Conservation (phyloP, 2,329 filamentous ascomycete genomes). For the Curvularia eragrostidis region DNA sequence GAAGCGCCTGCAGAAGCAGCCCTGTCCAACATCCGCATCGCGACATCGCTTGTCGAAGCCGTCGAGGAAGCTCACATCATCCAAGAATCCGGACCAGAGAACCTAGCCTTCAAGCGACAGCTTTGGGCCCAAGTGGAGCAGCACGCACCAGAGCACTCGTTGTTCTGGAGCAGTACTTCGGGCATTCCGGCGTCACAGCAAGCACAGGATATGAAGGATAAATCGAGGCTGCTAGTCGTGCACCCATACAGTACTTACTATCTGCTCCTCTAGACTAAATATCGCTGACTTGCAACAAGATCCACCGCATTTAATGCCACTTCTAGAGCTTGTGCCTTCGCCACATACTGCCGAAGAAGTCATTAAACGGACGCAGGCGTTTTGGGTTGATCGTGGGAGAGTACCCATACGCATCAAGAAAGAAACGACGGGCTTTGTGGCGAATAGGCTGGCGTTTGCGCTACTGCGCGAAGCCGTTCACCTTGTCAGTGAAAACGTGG, state of each 20-base stretch:
- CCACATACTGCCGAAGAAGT: slow-evolving; percentile 50
- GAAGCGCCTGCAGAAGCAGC: slow-evolving; percentile 16
- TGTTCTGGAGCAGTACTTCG: slow-evolving; percentile 65
- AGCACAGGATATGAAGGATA: slow-evolving; percentile 51
- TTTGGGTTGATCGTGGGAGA: slow-evolving; percentile 54
- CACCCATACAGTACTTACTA: too few relatives aligned
- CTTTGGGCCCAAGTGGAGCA: slow-evolving; percentile 61
- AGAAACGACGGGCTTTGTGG: slow-evolving; percentile 63
- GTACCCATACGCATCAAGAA: slow-evolving; percentile 60
- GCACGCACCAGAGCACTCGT: slow-evolving; percentile 52
- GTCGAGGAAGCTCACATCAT: slow-evolving; percentile 59
- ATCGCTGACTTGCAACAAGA: too few relatives aligned
- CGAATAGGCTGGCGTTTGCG: slow-evolving; percentile 65
- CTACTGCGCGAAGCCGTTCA: slow-evolving; percentile 63
- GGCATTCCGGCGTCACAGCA: slow-evolving; percentile 64
- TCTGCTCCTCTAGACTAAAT: too few relatives aligned
- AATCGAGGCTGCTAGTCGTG: slow-evolving; percentile 60
- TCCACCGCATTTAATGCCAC: slow-evolving; percentile 67
- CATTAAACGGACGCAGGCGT: slow-evolving; percentile 53
- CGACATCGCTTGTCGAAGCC: slow-evolving; percentile 49
- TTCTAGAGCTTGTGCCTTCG: slow-evolving; percentile 64
- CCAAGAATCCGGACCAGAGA: slow-evolving; percentile 67
- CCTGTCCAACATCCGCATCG: slow-evolving; percentile 46
- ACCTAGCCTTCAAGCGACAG: slow-evolving; percentile 57
- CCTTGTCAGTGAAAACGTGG: slow-evolving; percentile 61